These are phyloP conservation scores for Xylariaceae sp. DNA, from an alignment of 2,329 filamentous ascomycete genomes.

Conservation along the genomic window DNA sequence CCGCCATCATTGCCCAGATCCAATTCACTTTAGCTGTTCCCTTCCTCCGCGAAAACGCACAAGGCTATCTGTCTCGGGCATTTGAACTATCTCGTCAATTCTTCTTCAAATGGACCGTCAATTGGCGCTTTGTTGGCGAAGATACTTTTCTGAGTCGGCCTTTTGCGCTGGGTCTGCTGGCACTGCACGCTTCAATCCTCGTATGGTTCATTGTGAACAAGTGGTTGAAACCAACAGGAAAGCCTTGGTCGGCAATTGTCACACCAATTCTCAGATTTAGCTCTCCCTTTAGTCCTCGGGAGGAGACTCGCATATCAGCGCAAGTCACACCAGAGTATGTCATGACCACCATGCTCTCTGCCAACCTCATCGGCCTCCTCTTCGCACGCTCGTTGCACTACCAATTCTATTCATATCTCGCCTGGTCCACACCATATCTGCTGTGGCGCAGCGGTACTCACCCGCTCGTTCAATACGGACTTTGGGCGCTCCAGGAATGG, in stretches of 20 bases:
- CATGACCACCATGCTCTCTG: slow-evolving; percentile 76
- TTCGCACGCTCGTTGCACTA: slow-evolving; percentile 91
- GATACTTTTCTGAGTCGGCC: slow-evolving; percentile 72
- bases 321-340: slow-evolving; percentile 75
- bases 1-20: slow-evolving; percentile 75
- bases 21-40: slow-evolving; percentile 73
- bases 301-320: slow-evolving; percentile 63
- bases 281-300: slow-evolving; percentile 55
- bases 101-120: slow-evolving; percentile 98
- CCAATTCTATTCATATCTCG: slow-evolving; percentile 92
- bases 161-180: slow-evolving; percentile 74
- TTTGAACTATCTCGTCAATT: slow-evolving; percentile 94
- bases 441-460: slow-evolving; percentile 79
- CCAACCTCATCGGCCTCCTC: slow-evolving; percentile 79
- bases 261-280: slow-evolving; percentile 50
- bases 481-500: slow-evolving; percentile 86
- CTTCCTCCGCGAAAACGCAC: slow-evolving; percentile 70
- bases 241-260: slow-evolving; percentile 62
- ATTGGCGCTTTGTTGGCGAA: slow-evolving; percentile 95
- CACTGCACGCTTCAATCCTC: slow-evolving; percentile 70
- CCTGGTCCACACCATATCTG: slow-evolving; percentile 87
- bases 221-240: slow-evolving; percentile 75
- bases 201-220: slow-evolving; percentile 67
- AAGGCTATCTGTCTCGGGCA: slow-evolving; percentile 78
- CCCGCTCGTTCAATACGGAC: slow-evolving; percentile 67